These are phyloP conservation scores for Pichia cactophila DNA, from an alignment of 1,139 yeast species.

Conservation along the genomic window DNA sequence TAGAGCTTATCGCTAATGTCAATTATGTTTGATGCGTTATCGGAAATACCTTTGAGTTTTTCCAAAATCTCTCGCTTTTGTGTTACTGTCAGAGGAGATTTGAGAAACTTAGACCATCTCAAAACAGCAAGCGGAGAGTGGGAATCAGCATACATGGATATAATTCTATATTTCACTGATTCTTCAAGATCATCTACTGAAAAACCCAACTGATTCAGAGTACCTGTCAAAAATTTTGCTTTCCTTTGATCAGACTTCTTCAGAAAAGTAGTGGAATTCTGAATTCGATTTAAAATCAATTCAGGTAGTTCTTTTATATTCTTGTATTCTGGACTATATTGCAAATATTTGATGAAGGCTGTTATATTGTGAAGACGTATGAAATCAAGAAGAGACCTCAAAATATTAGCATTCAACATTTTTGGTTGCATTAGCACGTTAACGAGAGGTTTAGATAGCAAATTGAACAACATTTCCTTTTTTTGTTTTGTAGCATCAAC, in stretches of 20 bases:
- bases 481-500: constrained; percentile 14
- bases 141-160: constrained; percentile 16
- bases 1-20: constrained; percentile 10
- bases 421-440: constrained; percentile 8
- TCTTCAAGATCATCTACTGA: constrained; percentile 10
- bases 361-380: constrained; percentile 13
- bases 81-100: constrained; percentile 2
- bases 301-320: constrained; percentile 4
- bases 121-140: constrained; percentile 22
- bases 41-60: not conserved
- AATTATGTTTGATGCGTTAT: constrained; percentile 1
- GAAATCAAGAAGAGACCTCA: constrained; percentile 14
- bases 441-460: constrained; percentile 15
- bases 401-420: constrained; percentile 8
- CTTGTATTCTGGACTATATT: constrained; percentile 8
- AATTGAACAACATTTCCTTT: constrained; percentile 20
- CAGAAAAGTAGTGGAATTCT: not conserved
- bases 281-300: constrained; percentile 6
- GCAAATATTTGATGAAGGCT: constrained; percentile 20
- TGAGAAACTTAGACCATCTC: constrained; percentile 14
- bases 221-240: constrained; percentile 9
- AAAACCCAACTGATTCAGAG: constrained; percentile 4
- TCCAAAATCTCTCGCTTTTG: constrained; percentile 9
- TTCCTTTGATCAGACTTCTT: constrained; percentile 3
- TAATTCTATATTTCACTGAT: constrained; percentile 4